These are phyloP conservation scores for Spirogloea muscicola DNA, from an alignment of 139 green algal species.

Conservation along the genomic window DNA sequence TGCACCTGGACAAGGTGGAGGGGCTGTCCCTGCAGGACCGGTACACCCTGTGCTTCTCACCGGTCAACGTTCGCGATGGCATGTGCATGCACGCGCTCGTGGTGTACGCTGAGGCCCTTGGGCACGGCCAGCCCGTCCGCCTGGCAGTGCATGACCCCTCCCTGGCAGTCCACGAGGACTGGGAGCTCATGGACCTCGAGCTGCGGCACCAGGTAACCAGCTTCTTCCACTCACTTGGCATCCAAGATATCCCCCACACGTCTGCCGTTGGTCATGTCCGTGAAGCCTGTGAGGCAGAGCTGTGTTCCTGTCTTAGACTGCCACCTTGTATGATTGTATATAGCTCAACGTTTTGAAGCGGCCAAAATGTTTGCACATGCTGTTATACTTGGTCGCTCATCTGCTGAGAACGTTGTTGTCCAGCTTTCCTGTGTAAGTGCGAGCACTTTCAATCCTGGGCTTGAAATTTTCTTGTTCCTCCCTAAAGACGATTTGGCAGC, in stretches of 20 bases:
- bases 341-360: neutral
- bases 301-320: neutral
- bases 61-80: slow-evolving; percentile 35
- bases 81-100: slow-evolving; percentile 28
- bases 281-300: no score
- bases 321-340: neutral
- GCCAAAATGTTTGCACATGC: neutral
- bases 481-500: no score
- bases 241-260: no score
- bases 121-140: slow-evolving; percentile 6
- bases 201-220: no score
- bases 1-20: slow-evolving; percentile 29
- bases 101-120: slow-evolving; percentile 15
- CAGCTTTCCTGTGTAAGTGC: neutral
- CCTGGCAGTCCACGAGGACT: no score
- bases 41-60: slow-evolving; percentile 38
- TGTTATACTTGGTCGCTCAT: neutral
- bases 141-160: slow-evolving; percentile 8
- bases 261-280: no score
- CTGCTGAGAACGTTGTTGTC: neutral
- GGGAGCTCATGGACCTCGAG: neutral
- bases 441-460: neutral
- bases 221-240: no score
- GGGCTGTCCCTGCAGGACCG: slow-evolving; percentile 38
- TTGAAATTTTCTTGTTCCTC: neutral